Conservation (phyloP, 2,329 filamentous ascomycete species). For the Venturia nashicola region DNA sequence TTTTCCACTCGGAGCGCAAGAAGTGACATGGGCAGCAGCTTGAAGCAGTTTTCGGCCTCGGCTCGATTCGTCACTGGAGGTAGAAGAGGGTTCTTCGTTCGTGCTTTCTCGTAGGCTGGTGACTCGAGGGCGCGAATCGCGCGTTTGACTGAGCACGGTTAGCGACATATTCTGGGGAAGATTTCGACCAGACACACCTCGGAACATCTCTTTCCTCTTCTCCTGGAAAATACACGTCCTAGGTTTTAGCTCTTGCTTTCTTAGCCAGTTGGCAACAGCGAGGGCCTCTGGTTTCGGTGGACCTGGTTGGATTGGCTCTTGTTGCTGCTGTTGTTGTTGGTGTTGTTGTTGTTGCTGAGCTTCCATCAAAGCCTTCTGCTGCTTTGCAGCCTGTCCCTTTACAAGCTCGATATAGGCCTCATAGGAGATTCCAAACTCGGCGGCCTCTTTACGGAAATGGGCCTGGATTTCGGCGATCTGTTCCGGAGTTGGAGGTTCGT, state of each 20-base stretch:
- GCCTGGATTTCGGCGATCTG: constrained; percentile 77
- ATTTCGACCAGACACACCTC: constrained; percentile 42
- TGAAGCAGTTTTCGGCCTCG: constrained; percentile 86
- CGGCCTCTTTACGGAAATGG: constrained; percentile 69
- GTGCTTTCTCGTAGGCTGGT: constrained; percentile 77
- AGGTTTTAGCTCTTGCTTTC: constrained; percentile 71
- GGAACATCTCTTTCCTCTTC: constrained; percentile 97
- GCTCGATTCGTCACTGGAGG: constrained; percentile 80
- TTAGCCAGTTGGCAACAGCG: constrained; percentile 79
- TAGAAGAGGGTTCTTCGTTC: constrained; percentile 78
- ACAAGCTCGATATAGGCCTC: constrained; percentile 62
- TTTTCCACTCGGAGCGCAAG: constrained; percentile 85
- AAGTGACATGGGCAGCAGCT: constrained; percentile 86
- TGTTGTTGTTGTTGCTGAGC: constrained; percentile 25
- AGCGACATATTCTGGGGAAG: background rate
- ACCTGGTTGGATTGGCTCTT: constrained; percentile 59
- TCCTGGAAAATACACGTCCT: constrained; percentile 89
- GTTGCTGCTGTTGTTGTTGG: constrained; percentile 22
- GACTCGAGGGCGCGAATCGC: constrained; percentile 84
- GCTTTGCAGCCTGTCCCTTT: constrained; percentile 41
- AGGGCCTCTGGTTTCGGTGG: constrained; percentile 82
- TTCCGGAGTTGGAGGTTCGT: constrained; percentile 58
- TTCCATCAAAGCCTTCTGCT: constrained; percentile 36
- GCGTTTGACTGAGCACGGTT: constrained; percentile 63
- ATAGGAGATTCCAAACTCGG: constrained; percentile 72